Base-by-base conservation (phyloP, 306 rosid species). In the Alnus rubra region DNA sequence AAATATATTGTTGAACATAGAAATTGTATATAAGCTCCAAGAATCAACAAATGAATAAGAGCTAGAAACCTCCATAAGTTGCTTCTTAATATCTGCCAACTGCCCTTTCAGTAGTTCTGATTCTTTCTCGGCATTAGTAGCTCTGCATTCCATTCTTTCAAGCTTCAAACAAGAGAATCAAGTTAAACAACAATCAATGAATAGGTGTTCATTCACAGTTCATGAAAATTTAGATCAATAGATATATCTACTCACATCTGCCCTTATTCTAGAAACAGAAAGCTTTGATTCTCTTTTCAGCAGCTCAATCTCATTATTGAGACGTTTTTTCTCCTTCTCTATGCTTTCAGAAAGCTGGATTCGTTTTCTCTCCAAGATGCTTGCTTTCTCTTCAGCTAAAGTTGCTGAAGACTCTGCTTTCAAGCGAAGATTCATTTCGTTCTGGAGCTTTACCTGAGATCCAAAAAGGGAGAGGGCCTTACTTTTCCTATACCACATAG, bases 121-220 rank as follows among this genome's bases (percentile, higher is more conserved):
- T 85, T 95, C 97, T 73, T 76, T 88, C 86, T 91, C 95, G 30
- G 97, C 95, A 84, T 83, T 91, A 44, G 74, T 86, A 81, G 98
- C 97, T 82, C 86, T 87, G 77, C 86, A 90, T 69, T 88, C 94
- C 97, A 87, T 88, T 80, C 88, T 84, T 80, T 92, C 94, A 81
- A 88, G 94, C 98, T 91, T 78, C 81, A 79, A 78, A 80, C 51
- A 67, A 78, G 65, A 77, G 79, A 81, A 79, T 60, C 60, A 74
- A 53, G 82, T 80, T 77, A 71, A 83, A 59, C 64, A 42, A 69
- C 35, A 65, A 53, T 5, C 19, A 2, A 33, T 75, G 42, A 69
- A 50, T 48, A 35, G 58, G 42, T 54, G 44, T 55, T 71, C 64
- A 16, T 12, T 52, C n/a, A 35, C 51, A 63, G n/a, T 23, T 58